phyloP scores from a whole-genome alignment of 495 filamentous ascomycete species.

The Thozetella sp. region DNA sequence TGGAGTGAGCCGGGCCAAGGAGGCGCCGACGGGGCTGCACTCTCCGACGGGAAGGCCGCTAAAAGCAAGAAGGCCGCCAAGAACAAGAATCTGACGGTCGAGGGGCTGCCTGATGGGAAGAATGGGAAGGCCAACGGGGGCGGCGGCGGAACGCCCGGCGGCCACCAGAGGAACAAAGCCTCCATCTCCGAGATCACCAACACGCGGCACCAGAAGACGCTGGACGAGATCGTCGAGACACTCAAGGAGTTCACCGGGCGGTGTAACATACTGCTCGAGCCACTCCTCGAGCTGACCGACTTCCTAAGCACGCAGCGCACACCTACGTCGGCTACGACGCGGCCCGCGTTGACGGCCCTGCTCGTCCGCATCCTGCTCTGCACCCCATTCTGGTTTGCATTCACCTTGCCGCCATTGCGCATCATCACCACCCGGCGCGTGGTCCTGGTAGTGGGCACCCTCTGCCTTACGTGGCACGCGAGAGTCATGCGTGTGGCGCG shows the following conservation, averaged over 20 bases:
- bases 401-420: constrained; percentile 79
- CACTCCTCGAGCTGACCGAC: constrained; percentile 83
- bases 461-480: constrained; percentile 89
- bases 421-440: constrained; percentile 89
- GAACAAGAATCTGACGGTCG: constrained; percentile 31
- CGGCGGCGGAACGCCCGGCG: constrained; percentile 25
- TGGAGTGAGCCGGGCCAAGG: constrained; percentile 54
- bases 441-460: constrained; percentile 75
- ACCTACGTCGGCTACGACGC: constrained; percentile 87
- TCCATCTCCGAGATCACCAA: constrained; percentile 60
- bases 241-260: constrained; percentile 84
- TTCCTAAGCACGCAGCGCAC: constrained; percentile 91
- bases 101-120: constrained; percentile 44
- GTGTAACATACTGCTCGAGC: constrained; percentile 90
- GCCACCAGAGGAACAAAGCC: constrained; percentile 39
- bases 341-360: constrained; percentile 86
- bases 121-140: constrained; percentile 41
- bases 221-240: constrained; percentile 96
- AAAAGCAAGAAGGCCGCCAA: constrained; percentile 19
- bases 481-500: constrained; percentile 82
- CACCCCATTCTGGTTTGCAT: constrained; percentile 81
- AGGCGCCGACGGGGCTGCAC: constrained; percentile 11
- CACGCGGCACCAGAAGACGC: constrained; percentile 74
- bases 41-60: constrained; percentile 15
- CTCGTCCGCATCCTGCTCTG: constrained; percentile 87